phyloP scores from a whole-genome alignment of 2,329 filamentous ascomycete species.

The Botrytis squamosa region DNA sequence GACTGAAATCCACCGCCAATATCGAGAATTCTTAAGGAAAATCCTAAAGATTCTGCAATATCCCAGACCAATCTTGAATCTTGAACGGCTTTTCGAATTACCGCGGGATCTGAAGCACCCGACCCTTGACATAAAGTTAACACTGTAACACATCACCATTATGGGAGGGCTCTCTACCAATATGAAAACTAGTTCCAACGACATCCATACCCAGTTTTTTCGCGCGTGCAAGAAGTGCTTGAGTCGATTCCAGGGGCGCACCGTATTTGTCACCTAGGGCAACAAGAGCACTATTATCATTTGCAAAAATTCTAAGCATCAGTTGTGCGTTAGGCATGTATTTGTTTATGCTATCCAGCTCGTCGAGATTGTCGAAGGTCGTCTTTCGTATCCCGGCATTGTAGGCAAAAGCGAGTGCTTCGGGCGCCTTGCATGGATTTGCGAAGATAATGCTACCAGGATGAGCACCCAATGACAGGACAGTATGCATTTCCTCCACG shows the following conservation, averaged over 20 bases:
- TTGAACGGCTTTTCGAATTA: background rate
- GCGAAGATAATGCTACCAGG: background rate
- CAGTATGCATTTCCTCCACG: background rate
- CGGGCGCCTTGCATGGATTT: constrained; percentile 6
- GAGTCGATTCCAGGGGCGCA: background rate
- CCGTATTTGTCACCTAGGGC: background rate
- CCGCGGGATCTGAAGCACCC: background rate
- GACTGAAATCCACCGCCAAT: constrained; percentile 8
- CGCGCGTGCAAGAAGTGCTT: background rate
- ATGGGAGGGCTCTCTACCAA: background rate
- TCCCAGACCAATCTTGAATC: constrained; percentile 1
- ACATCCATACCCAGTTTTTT: background rate
- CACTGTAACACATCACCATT: no score
- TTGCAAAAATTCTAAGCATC: constrained; percentile 1
- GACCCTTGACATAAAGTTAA: background rate
- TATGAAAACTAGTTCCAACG: constrained; percentile 8
- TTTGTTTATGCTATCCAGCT: constrained; percentile 6
- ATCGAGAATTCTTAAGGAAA: background rate
- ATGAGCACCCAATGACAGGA: background rate
- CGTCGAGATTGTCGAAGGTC: background rate
- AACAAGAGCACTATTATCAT: background rate
- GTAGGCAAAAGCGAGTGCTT: background rate
- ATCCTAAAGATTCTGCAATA: background rate
- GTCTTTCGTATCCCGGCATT: background rate
- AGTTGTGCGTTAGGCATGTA: background rate